phyloP scores from a whole-genome alignment of 225 moss, liverwort and hornwort species.

The Lunularia cruciata region DNA sequence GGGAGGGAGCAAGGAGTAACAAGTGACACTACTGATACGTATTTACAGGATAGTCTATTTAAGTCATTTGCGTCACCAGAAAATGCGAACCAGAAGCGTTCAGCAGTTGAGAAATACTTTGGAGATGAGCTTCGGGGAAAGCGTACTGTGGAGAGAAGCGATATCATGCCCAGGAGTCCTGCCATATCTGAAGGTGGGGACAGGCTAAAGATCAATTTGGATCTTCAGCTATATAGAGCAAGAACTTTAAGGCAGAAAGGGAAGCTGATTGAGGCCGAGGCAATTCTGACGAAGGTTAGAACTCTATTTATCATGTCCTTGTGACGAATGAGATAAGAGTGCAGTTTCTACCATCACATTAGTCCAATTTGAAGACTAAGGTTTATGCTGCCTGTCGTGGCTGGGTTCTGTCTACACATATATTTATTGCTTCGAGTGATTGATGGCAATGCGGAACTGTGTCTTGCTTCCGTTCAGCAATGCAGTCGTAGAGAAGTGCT shows the following conservation, averaged over 20 bases:
- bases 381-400: too few species aligned
- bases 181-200: slow-evolving; percentile 52
- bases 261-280: slow-evolving; percentile 51
- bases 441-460: too few species aligned
- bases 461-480: too few species aligned
- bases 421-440: background rate
- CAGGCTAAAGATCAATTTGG: slow-evolving; percentile 76
- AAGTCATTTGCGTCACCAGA: slow-evolving; percentile 46
- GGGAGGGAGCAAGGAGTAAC: background rate
- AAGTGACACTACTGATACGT: slow-evolving; percentile 5
- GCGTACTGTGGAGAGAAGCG: background rate
- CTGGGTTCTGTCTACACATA: background rate
- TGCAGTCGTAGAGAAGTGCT: too few species aligned
- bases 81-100: slow-evolving; percentile 15
- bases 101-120: slow-evolving; percentile 15
- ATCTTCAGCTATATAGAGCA: slow-evolving; percentile 74
- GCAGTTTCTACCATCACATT: too few species aligned
- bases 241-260: slow-evolving; percentile 65
- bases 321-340: too few species aligned
- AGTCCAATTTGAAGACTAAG: too few species aligned
- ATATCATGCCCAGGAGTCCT: slow-evolving; percentile 18
- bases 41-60: slow-evolving; percentile 22
- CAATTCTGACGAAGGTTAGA: slow-evolving; percentile 63
- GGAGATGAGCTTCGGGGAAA: slow-evolving; percentile 17
- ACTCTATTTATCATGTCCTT: too few species aligned